These are phyloP conservation scores for Hibiscus syriacus DNA, from an alignment of 345 rosid genomes.

Conservation along the genomic window DNA sequence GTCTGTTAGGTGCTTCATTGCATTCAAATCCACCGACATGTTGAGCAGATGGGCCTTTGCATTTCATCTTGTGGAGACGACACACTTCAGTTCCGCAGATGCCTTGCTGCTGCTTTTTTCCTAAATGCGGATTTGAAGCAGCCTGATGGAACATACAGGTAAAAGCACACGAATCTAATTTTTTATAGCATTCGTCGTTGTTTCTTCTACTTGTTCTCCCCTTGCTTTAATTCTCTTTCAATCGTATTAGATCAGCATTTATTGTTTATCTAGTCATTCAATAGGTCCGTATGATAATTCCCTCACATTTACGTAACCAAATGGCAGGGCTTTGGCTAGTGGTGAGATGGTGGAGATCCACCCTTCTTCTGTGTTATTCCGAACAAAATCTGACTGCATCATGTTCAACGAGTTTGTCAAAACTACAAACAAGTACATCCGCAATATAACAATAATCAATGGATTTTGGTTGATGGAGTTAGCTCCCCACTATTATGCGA, in stretches of 20 bases:
- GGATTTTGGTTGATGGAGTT: conserved; percentile 76
- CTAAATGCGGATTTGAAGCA: conserved; percentile 90
- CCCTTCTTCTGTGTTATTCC: conserved; percentile 72
- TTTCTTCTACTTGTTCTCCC: not conserved
- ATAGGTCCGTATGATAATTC: not conserved
- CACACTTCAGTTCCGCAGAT: conserved; percentile 66
- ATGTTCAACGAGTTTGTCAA: conserved; percentile 78
- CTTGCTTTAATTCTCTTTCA: not conserved
- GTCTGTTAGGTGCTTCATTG: conserved; percentile 12
- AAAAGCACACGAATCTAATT: not conserved
- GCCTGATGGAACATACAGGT: conserved; percentile 87
- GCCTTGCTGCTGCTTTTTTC: conserved; percentile 90
- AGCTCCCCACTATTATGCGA: conserved; percentile 76
- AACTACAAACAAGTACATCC: conserved; percentile 73
- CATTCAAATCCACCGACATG: conserved; percentile 75
- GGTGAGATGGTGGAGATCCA: conserved; percentile 82
- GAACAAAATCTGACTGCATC: conserved; percentile 69
- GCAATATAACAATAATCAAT: conserved; percentile 64
- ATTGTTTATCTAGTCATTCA: not conserved
- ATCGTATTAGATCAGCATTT: conserved; percentile 1
- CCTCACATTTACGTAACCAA: conserved; percentile 10
- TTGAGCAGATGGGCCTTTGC: conserved; percentile 69
- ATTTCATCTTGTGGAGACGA: conserved; percentile 81
- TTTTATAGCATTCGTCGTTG: not conserved
- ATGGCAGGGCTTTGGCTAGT: conserved; percentile 77